Evolutionary conservation across 2,329 filamentous ascomycete genomes (phyloP), one percentile per base, ranked within the genome.

Genomic region (Ciborinia camelliae): DNA sequence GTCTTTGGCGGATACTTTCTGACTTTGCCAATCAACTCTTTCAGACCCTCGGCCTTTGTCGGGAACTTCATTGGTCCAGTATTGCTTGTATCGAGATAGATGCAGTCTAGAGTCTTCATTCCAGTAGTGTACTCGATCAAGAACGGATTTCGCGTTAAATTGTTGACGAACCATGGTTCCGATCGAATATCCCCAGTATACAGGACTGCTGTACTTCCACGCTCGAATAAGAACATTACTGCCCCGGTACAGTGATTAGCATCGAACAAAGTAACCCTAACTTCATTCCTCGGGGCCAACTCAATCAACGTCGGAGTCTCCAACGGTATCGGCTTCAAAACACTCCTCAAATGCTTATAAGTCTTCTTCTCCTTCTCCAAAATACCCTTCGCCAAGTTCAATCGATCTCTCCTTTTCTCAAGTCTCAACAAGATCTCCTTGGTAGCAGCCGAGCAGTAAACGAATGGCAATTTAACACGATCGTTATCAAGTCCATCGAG

Each of bases 171-270:
- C 90, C 92, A 97, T 5, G 85, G 81, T 72, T 98, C 94, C 62
- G 91, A 88, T 69, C 94, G 84, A 48, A 96, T 87, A 72, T 97
- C 94, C 6, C 93, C 93, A 0, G 93, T 97, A 73, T 97, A 98
- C 0, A 97, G 79, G 1, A 96, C 82, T 0, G 92, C 88, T 67
- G 87, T 90, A 0, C 81, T 82, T 62, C 85, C 77, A 2, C 86
- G 87, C 77, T 97, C 91, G 35, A 97, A 89, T 23, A 97, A 80
- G 73, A 97, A 97, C 92, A 97, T 96, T 23, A 95, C 91, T 23
- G 92, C 88, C 0, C 94, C 93, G 0, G 89, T 84, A 71, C 94
- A 98, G 74, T 97, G 94, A 71, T 98, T 97, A 1, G 94, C 92
- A 78, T 97, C 90, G 60, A 97, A 85, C 0, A 97, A 80, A 0